Conservation (phyloP, 2,329 filamentous ascomycete genomes). For the Penicillium sp. region DNA sequence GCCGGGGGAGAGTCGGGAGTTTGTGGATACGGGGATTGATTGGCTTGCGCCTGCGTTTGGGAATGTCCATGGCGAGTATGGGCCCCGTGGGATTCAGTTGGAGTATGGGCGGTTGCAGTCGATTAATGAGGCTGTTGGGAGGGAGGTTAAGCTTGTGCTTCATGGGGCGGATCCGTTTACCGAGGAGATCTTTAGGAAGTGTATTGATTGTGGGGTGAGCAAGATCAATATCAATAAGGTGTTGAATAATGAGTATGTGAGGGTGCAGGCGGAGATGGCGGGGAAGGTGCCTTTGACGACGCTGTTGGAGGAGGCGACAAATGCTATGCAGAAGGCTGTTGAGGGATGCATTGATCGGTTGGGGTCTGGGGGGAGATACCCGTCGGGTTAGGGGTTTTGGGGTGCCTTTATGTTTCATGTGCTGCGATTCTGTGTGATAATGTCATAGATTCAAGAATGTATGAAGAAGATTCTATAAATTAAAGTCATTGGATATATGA, state of each 20-base stretch:
- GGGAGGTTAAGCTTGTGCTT: slow-evolving; percentile 52
- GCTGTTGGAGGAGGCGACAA: slow-evolving; percentile 54
- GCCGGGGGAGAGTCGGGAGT: slow-evolving; percentile 66
- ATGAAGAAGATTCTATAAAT: background rate
- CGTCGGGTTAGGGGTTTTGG: slow-evolving; percentile 3
- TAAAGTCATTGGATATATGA: slow-evolving; percentile 14
- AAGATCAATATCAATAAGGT: slow-evolving; percentile 61
- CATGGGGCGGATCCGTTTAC: slow-evolving; percentile 59
- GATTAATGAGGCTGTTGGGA: slow-evolving; percentile 50
- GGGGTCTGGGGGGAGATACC: slow-evolving; percentile 38
- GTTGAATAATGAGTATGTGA: slow-evolving; percentile 51
- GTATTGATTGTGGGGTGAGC: slow-evolving; percentile 54
- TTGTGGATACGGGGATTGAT: slow-evolving; percentile 68
- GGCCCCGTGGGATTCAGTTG: slow-evolving; percentile 59
- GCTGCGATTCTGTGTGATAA: background rate
- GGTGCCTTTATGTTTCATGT: background rate
- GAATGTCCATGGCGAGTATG: slow-evolving; percentile 73
- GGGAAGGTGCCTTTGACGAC: slow-evolving; percentile 52
- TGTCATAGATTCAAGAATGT: background rate
- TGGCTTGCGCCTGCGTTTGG: slow-evolving; percentile 73
- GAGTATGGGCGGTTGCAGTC: slow-evolving; percentile 56
- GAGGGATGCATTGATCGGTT: slow-evolving; percentile 56
- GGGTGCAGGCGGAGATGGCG: slow-evolving; percentile 48
- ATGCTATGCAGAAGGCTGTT: slow-evolving; percentile 54
- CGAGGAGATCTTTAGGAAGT: slow-evolving; percentile 53